Conservation (phyloP, 2,329 filamentous ascomycete genomes). For the Ascochyta pisi region DNA sequence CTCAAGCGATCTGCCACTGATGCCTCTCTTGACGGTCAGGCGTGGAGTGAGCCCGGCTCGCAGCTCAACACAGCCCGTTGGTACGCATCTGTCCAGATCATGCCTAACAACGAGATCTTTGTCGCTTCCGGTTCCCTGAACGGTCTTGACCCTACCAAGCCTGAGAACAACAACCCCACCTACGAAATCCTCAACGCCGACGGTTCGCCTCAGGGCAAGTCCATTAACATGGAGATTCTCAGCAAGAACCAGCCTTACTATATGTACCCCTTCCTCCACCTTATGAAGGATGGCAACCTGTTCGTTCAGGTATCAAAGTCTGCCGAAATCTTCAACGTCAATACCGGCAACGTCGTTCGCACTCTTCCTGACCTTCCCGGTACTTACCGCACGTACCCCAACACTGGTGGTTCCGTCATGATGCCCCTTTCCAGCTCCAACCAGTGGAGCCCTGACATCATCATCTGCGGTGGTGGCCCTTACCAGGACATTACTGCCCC, state of each 20-base stretch:
- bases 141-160: constrained; percentile 61
- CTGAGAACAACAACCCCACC: constrained; percentile 68
- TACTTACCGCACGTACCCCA: constrained; percentile 66
- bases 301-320: constrained; percentile 65
- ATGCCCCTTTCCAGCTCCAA: constrained; percentile 61
- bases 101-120: constrained; percentile 64
- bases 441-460: constrained; percentile 60
- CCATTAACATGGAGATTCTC: constrained; percentile 61
- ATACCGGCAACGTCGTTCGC: constrained; percentile 54
- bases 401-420: constrained; percentile 65
- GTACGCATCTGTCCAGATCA: constrained; percentile 67
- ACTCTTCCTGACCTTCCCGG: constrained; percentile 61
- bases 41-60: constrained; percentile 64
- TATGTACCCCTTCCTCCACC: constrained; percentile 69
- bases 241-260: constrained; percentile 67
- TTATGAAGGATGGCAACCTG: constrained; percentile 63
- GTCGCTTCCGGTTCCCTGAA: constrained; percentile 68
- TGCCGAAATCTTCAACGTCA: constrained; percentile 63
- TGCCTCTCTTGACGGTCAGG: constrained; percentile 55
- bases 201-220: constrained; percentile 57
- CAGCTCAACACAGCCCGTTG: constrained; percentile 63
- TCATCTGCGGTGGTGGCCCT: constrained; percentile 66
- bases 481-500: constrained; percentile 66
- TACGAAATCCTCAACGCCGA: constrained; percentile 64
- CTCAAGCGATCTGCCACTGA: constrained; percentile 57